These are phyloP conservation scores for Neonectria faginata DNA, from an alignment of 2,329 filamentous ascomycete genomes.

Conservation along the genomic window DNA sequence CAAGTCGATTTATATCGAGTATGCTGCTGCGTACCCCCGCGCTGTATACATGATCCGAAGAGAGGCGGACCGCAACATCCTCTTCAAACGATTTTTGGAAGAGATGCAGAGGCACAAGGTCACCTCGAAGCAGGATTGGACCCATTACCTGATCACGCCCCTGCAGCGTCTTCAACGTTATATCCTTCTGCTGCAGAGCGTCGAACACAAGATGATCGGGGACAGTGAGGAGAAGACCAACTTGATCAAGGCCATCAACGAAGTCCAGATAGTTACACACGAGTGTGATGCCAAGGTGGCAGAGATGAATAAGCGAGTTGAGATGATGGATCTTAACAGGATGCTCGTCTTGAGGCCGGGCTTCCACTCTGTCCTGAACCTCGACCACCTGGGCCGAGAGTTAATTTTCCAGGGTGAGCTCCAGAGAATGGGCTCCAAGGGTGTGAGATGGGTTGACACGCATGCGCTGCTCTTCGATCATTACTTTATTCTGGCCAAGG, in stretches of 20 bases:
- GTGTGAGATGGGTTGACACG: constrained; percentile 93
- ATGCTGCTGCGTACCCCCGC: constrained; percentile 87
- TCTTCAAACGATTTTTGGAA: constrained; percentile 89
- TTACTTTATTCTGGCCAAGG: constrained; percentile 93
- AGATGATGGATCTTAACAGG: constrained; percentile 83
- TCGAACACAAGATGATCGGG: constrained; percentile 83
- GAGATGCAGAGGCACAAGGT: constrained; percentile 81
- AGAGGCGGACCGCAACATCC: constrained; percentile 84
- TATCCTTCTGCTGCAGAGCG: constrained; percentile 82
- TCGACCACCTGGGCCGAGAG: constrained; percentile 93
- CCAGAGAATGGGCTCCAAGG: constrained; percentile 86
- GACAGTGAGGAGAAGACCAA: constrained; percentile 93
- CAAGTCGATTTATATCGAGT: constrained; percentile 88
- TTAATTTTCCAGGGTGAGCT: constrained; percentile 90
- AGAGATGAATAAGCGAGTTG: constrained; percentile 91
- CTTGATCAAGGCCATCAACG: constrained; percentile 84
- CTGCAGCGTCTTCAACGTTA: constrained; percentile 95
- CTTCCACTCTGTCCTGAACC: constrained; percentile 89
- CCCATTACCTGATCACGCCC: constrained; percentile 91
- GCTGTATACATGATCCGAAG: constrained; percentile 86
- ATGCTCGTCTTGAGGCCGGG: constrained; percentile 88
- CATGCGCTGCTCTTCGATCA: constrained; percentile 96
- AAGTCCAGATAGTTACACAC: constrained; percentile 88
- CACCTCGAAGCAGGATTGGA: constrained; percentile 89
- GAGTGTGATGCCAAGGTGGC: constrained; percentile 95